Conservation (phyloP, 2,329 filamentous ascomycete genomes). For the Pseudovirgaria hyperparasitica region DNA sequence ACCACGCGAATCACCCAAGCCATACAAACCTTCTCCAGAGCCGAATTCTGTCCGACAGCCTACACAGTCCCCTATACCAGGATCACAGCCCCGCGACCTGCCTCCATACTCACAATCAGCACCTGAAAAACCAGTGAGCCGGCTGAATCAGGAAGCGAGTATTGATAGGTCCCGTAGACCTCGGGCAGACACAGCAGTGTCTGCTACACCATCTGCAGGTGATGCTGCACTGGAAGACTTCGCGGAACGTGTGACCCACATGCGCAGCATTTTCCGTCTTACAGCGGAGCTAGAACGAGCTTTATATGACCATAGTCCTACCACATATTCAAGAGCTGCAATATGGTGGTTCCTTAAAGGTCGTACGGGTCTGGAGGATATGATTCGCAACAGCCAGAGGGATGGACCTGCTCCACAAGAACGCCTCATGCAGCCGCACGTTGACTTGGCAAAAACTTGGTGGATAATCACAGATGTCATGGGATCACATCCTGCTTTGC, state of each 20-base stretch:
- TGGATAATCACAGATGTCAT: conserved; percentile 52
- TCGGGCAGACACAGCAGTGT: too few relatives aligned
- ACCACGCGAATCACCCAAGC: too few relatives aligned
- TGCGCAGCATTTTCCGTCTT: conserved; percentile 63
- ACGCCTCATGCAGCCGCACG: conserved; percentile 56
- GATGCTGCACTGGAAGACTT: conserved; percentile 53
- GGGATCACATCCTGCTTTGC: conserved; percentile 18
- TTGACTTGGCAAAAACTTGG: conserved; percentile 73
- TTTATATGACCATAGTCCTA: conserved; percentile 47
- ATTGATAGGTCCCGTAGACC: too few relatives aligned
- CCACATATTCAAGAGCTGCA: conserved; percentile 58
- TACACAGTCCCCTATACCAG: too few relatives aligned
- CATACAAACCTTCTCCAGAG: too few relatives aligned
- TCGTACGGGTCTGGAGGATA: conserved; percentile 58
- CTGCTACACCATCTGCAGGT: conserved; percentile 18
- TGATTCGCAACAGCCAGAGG: conserved; percentile 52
- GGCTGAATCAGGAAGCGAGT: too few relatives aligned
- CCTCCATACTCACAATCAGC: too few relatives aligned
- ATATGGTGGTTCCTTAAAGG: conserved; percentile 88
- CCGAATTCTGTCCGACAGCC: too few relatives aligned
- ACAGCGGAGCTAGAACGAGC: conserved; percentile 64
- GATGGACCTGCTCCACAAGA: conserved; percentile 31
- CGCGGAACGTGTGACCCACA: conserved; percentile 54
- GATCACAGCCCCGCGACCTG: too few relatives aligned
- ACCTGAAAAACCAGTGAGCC: too few relatives aligned